A percentile compares a stretch with the other conserved stretches of the same genome.
Evolutionary conservation across 2,329 filamentous ascomycete species (phyloP).

Genomic region (Sclerotinia spermophila): DNA sequence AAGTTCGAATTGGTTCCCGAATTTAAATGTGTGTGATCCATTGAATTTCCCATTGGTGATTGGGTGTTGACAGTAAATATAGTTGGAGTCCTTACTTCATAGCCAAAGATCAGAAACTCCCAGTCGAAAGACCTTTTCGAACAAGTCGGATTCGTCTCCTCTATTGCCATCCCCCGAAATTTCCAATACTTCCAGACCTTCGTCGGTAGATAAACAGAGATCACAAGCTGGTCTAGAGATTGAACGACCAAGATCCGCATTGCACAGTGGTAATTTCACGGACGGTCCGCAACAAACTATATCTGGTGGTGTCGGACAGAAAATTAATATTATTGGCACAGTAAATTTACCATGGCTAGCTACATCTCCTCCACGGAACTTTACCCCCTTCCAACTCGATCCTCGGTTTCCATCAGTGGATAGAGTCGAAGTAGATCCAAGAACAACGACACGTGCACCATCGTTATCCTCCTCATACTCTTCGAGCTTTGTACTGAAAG

Average conservation of each 20-base stretch:
- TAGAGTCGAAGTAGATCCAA: slow-evolving; percentile 18
- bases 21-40: slow-evolving; percentile 50
- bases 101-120: slow-evolving; percentile 29
- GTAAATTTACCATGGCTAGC: slow-evolving; percentile 45
- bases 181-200: slow-evolving; percentile 33
- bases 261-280: slow-evolving; percentile 66
- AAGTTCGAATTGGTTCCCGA: slow-evolving; percentile 69
- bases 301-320: slow-evolving; percentile 16
- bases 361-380: slow-evolving; percentile 55
- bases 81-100: slow-evolving; percentile 34
- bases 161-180: slow-evolving; percentile 39
- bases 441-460: slow-evolving; percentile 41
- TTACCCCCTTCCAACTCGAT: slow-evolving; percentile 46
- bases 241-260: slow-evolving; percentile 74
- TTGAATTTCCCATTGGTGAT: not conserved
- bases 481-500: slow-evolving; percentile 77
- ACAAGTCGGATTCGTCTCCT: slow-evolving; percentile 31
- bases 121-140: slow-evolving; percentile 27
- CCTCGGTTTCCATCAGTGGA: slow-evolving; percentile 31
- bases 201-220: slow-evolving; percentile 42
- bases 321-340: slow-evolving; percentile 21
- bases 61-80: slow-evolving; percentile 16
- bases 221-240: slow-evolving; percentile 60
- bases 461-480: slow-evolving; percentile 69
- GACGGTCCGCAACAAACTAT: slow-evolving; percentile 27